Evolutionary conservation across 805 yeast species (phyloP).

Genomic region (Metschnikowia orientalis): DNA sequence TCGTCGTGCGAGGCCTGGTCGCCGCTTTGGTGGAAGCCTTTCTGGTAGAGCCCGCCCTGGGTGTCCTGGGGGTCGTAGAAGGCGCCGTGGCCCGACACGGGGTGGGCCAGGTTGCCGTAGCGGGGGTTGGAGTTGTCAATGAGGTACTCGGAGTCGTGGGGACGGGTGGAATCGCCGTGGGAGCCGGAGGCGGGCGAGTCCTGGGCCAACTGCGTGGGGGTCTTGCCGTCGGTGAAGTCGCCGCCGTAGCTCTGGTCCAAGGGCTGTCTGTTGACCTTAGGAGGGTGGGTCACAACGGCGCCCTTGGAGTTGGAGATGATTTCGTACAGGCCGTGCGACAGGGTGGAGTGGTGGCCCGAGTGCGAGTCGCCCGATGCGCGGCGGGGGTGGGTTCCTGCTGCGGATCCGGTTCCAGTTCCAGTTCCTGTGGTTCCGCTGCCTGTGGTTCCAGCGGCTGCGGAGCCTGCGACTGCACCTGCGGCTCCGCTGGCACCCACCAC

Average conservation of each 20-base stretch:
- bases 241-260: slow-evolving; percentile 28
- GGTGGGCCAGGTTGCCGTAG: slow-evolving; percentile 29
- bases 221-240: slow-evolving; percentile 32
- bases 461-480: slow-evolving; percentile 12
- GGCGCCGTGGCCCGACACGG: slow-evolving; percentile 27
- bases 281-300: slow-evolving; percentile 28
- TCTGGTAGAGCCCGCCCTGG: slow-evolving; percentile 28
- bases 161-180: slow-evolving; percentile 1
- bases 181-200: neutral
- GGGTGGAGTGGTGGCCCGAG: slow-evolving; percentile 5
- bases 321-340: slow-evolving; percentile 5
- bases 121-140: slow-evolving; percentile 23
- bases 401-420: too few relatives aligned
- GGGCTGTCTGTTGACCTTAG: slow-evolving; percentile 26
- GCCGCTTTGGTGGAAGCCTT: slow-evolving; percentile 2
- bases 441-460: slow-evolving; percentile 1
- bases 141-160: slow-evolving; percentile 6
- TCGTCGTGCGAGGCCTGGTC: neutral
- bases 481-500: slow-evolving; percentile 9
- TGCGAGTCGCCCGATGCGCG: slow-evolving; percentile 4
- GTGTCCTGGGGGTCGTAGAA: slow-evolving; percentile 36
- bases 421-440: too few relatives aligned
- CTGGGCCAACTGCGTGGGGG: slow-evolving; percentile 24
- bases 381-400: too few relatives aligned
- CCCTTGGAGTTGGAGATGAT: slow-evolving; percentile 19